Evolutionary conservation across 1,284 basidiomycete genomes (phyloP).

Genomic region (Moesziomyces globuligerus): DNA sequence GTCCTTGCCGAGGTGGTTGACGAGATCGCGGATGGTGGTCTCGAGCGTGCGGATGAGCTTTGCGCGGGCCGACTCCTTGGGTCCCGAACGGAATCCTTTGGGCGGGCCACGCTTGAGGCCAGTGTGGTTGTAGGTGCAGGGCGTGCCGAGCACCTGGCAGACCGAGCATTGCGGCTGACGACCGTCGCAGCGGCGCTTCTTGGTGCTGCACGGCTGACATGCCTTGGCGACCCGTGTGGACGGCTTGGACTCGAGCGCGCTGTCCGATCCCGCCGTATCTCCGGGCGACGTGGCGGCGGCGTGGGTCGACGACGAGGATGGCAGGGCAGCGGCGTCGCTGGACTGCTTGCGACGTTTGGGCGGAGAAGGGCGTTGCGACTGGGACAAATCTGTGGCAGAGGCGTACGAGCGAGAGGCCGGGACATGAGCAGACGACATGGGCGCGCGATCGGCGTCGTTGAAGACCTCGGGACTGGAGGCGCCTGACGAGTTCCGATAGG

Average conservation of each 20-base stretch:
- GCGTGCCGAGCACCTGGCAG: slow-evolving; percentile 53
- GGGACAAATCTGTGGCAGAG: not conserved
- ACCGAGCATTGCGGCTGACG: slow-evolving; percentile 59
- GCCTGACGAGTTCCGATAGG: slow-evolving; percentile 20
- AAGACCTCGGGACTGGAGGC: slow-evolving; percentile 38
- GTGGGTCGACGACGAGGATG: slow-evolving; percentile 4
- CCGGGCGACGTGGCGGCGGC: not conserved
- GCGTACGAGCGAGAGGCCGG: slow-evolving; percentile 6
- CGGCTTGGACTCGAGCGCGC: slow-evolving; percentile 15
- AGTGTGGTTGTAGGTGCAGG: slow-evolving; percentile 56
- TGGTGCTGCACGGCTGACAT: slow-evolving; percentile 56
- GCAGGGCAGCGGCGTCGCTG: slow-evolving; percentile 1
- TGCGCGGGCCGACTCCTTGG: slow-evolving; percentile 55
- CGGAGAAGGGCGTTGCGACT: slow-evolving; percentile 1
- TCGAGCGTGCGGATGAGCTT: slow-evolving; percentile 55
- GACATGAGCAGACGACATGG: slow-evolving; percentile 2
- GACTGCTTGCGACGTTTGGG: slow-evolving; percentile 22
- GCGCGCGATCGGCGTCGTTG: slow-evolving; percentile 12
- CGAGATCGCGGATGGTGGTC: slow-evolving; percentile 57
- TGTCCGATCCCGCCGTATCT: slow-evolving; percentile 2
- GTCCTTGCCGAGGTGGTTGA: slow-evolving; percentile 50
- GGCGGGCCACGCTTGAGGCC: slow-evolving; percentile 57
- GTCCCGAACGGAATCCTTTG: slow-evolving; percentile 59
- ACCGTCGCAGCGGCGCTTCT: slow-evolving; percentile 61
- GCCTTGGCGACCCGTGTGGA: slow-evolving; percentile 53